Evolutionary conservation across 106 monocot genomes (phyloP), one percentile per base, ranked within the genome.

Genomic region (Allium sativum): DNA sequence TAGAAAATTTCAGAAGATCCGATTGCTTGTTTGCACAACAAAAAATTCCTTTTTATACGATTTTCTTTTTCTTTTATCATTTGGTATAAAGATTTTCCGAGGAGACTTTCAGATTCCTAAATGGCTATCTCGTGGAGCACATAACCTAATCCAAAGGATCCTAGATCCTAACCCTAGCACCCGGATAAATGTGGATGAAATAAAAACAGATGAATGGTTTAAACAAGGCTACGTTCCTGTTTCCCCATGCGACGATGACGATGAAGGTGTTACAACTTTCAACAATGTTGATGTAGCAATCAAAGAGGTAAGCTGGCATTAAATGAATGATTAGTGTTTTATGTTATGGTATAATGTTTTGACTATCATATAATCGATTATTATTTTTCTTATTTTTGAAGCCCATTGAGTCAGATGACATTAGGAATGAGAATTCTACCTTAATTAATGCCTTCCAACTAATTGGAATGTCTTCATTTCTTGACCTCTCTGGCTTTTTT

Each of bases 121-220:
- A 45, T 92, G 75, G 75, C 72, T 99, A 5, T 92, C 98, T 1
- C 41, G 48, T 17, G 83, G 82, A 13, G 92, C 92, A 46, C 80
- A 65, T 52, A 83, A 74, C 60, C 42, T 92, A 59, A 70, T 99
- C 19, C 68, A 45, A 58, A 92, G 70, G 53, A 99, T 92, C 69
- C 84, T 99, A 18, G 92, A 99, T 61, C 98, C 98, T 44, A 92
- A 83, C 65, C 88, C 98, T 46, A 72, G 42, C 7, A 83, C 80
- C 15, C 57, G 98, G 48, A 82, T 91, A 71, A 75, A 72, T 51
- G 65, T 88, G 7, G 78, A 76, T 52, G 82, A 72, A 42, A 99
- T 92, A 22, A 92, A 77, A 73, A 84, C 73, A 48, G 80, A 99
- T 66, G 77, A 79, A 7, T 99, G 98, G 98, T 99, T 99, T 57